Base-by-base conservation (phyloP, 805 yeast species). In the Suhomyces faveliae region DNA sequence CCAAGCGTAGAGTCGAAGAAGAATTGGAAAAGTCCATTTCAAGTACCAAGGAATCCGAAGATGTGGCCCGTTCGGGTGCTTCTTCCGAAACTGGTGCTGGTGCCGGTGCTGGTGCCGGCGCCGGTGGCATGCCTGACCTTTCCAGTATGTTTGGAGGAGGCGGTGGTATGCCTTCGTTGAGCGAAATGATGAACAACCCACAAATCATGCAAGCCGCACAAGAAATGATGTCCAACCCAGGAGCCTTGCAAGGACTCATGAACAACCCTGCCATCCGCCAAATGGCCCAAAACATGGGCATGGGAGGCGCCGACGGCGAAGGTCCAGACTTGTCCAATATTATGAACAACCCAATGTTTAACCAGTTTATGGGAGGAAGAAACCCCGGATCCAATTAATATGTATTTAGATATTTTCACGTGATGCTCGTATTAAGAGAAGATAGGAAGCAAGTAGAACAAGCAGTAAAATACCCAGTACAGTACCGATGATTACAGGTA, bases 121-220 rank as follows among this genome's bases (percentile, higher is more conserved):
- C 72, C 12, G 70, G 69, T 39, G 96, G 94, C 1, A 58, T 87
- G 64, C 96, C 96, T 33, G 96, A 88, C 59, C 67, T 89, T 22
- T 68, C 89, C n/a, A 75, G 79, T 27, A 74, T 85, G 83, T 73
- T 86, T 52, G 89, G 88, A 35, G 73, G 73, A 42, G 81, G 80
- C 29, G 92, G 91, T 38, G 91, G 90, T 19, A 79, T 83, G 74
- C 84, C 89, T 56, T 77, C 80, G 54, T 73, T 89, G 48, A 74
- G 81, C 42, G 80, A 83, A 24, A 66, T 91, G 71, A 77, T 91
- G 84, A 83, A 79, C 68, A 90, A 91, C 68, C 99, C 99, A n/a
- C 92, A 85, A 68, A 67, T 92, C 51, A 85, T 85, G 85, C 87
- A 85, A 67, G 90, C 90, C 65, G 96, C 96, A 39, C 91, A 87